Conservation (phyloP, 257 asterid species). For the Leonotis leonurus region DNA sequence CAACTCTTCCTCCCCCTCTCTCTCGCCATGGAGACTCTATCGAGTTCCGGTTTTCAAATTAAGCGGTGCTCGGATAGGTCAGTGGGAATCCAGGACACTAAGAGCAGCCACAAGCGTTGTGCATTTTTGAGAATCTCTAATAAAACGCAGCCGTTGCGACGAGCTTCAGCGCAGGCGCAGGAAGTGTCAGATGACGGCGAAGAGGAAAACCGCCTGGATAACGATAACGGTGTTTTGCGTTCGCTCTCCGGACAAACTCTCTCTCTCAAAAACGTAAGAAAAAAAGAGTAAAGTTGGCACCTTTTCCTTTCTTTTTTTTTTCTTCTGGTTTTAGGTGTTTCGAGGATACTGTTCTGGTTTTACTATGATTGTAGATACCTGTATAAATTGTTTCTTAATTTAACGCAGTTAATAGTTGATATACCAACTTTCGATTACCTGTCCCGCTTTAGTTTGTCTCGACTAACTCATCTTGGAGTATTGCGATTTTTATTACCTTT, state of each 20-base stretch:
- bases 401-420: too few species aligned
- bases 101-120: background rate
- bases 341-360: background rate
- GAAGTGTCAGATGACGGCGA: slow-evolving; percentile 35
- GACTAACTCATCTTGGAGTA: too few species aligned
- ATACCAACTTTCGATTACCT: too few species aligned
- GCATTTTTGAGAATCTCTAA: slow-evolving; percentile 17
- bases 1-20: slow-evolving; percentile 19
- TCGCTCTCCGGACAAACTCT: slow-evolving; percentile 31
- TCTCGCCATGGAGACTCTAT: slow-evolving; percentile 46
- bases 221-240: slow-evolving; percentile 26
- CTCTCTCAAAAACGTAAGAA: background rate
- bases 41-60: slow-evolving; percentile 33
- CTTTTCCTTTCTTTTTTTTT: background rate
- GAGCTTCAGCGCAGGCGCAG: slow-evolving; percentile 30
- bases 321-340: background rate
- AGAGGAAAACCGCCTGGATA: slow-evolving; percentile 17
- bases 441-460: too few species aligned
- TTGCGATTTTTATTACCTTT: too few species aligned
- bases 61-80: slow-evolving; percentile 31
- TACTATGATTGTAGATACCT: too few species aligned
- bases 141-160: too few species aligned
- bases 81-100: slow-evolving; percentile 9
- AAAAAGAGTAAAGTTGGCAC: background rate
- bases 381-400: too few species aligned